These are phyloP conservation scores for Spathaspora hagerdaliae DNA, from an alignment of 805 yeast species.

Conservation along the genomic window DNA sequence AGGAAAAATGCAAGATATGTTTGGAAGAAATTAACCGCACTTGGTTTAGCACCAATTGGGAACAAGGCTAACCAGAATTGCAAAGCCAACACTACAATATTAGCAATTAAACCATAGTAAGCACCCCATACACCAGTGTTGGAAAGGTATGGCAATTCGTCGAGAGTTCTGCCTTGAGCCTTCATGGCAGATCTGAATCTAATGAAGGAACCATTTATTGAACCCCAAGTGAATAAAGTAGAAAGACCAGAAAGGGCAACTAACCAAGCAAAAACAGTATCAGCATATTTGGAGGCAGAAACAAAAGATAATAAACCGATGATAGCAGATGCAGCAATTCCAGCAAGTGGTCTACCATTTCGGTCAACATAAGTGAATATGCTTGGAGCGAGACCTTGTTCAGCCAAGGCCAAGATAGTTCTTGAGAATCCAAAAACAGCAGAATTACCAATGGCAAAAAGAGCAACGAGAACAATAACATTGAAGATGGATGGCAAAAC, in stretches of 20 bases:
- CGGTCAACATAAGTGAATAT: slow-evolving; percentile 34
- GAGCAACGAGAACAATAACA: slow-evolving; percentile 37
- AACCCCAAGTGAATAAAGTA: slow-evolving; percentile 33
- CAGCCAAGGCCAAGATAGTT: slow-evolving; percentile 36
- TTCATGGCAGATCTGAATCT: slow-evolving; percentile 30
- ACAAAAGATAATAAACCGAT: slow-evolving; percentile 38
- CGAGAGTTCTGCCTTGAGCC: slow-evolving; percentile 34
- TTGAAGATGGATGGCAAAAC: slow-evolving; percentile 42
- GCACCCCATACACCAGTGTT: slow-evolving; percentile 41
- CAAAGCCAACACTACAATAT: slow-evolving; percentile 22
- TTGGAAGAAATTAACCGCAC: slow-evolving; percentile 47
- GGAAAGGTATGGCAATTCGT: slow-evolving; percentile 52
- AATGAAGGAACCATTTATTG: slow-evolving; percentile 28
- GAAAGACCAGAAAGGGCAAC: slow-evolving; percentile 33
- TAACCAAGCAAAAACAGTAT: slow-evolving; percentile 33
- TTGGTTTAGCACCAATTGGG: slow-evolving; percentile 24
- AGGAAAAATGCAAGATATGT: slow-evolving; percentile 50
- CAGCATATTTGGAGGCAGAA: slow-evolving; percentile 35
- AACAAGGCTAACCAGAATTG: slow-evolving; percentile 34
- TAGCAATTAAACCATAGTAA: slow-evolving; percentile 20
- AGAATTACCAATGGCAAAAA: slow-evolving; percentile 40
- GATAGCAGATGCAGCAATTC: slow-evolving; percentile 28
- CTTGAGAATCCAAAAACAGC: slow-evolving; percentile 42
- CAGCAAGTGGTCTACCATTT: slow-evolving; percentile 37
- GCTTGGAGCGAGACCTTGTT: slow-evolving; percentile 38